A percentile compares a stretch with the other conserved stretches of the same genome.
Evolutionary conservation across 495 filamentous ascomycete species (phyloP).

Genomic region (Parachaetomium inaequale): DNA sequence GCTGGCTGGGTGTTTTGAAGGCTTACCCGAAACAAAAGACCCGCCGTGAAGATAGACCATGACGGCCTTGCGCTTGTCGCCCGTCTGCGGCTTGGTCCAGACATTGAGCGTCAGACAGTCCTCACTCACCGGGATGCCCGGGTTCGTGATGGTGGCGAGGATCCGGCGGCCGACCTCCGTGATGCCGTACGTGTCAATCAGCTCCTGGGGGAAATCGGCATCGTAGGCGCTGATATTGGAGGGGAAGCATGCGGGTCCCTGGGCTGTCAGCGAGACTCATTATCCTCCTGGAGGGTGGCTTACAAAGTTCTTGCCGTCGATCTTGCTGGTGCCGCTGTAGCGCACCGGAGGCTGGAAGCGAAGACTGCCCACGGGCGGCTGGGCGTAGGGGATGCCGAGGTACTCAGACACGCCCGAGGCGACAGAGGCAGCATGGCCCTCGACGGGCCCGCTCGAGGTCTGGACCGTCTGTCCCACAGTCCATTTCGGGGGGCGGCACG

Average conservation of each 20-base stretch:
- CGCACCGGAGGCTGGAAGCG: slow-evolving; percentile 38
- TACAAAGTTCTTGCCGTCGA: slow-evolving; percentile 38
- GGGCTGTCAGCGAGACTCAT: background rate
- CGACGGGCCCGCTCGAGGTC: slow-evolving; percentile 22
- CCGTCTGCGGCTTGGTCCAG: slow-evolving; percentile 35
- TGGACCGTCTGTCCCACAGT: slow-evolving; percentile 16
- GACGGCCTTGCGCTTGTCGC: slow-evolving; percentile 24
- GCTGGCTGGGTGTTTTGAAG: slow-evolving; percentile 23
- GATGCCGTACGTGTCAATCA: slow-evolving; percentile 5
- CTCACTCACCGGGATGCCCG: slow-evolving; percentile 34
- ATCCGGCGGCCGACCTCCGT: slow-evolving; percentile 5
- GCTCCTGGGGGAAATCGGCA: background rate
- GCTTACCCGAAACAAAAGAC: slow-evolving; percentile 33
- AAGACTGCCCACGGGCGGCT: slow-evolving; percentile 44
- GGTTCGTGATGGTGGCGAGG: background rate
- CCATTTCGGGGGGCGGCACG: background rate
- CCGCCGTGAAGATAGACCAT: slow-evolving; percentile 33
- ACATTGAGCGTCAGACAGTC: slow-evolving; percentile 55
- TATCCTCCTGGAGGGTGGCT: background rate
- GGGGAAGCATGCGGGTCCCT: background rate
- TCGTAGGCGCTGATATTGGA: slow-evolving; percentile 6
- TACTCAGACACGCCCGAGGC: slow-evolving; percentile 32
- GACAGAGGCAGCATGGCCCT: slow-evolving; percentile 12
- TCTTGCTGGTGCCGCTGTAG: slow-evolving; percentile 57
- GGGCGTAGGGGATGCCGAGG: slow-evolving; percentile 54